phyloP scores from a whole-genome alignment of 129 eudicot species.

The Silybum marianum region DNA sequence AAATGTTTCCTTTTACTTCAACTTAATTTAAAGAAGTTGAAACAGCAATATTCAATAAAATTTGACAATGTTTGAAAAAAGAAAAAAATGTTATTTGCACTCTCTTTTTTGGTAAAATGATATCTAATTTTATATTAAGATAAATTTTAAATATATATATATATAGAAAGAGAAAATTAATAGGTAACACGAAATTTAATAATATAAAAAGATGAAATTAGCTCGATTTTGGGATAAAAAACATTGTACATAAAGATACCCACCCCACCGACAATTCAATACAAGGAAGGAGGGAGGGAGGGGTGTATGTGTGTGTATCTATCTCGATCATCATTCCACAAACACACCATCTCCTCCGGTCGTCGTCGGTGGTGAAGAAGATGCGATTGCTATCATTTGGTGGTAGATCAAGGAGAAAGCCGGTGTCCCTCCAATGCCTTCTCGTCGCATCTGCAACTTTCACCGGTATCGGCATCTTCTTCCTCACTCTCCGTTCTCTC shows the following conservation, averaged over 20 bases:
- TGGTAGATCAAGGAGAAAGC: conserved; percentile 45
- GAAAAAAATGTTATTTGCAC: no score
- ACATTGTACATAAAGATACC: neutral
- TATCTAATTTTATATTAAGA: no score
- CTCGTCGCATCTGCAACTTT: conserved; percentile 47
- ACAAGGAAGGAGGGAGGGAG: neutral
- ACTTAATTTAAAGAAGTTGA: no score
- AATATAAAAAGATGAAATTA: no score
- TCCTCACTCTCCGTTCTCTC: conserved; percentile 53
- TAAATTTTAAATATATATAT: no score
- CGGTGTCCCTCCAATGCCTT: conserved; percentile 28
- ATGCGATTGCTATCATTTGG: conserved; percentile 25
- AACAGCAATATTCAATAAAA: no score
- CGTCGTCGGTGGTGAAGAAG: conserved; percentile 25
- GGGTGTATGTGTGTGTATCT: no score
- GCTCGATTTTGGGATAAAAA: neutral
- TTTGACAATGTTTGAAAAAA: no score
- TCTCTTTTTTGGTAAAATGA: no score
- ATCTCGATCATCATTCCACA: neutral
- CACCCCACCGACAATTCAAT: neutral
- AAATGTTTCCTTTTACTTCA: no score
- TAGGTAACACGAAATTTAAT: no score
- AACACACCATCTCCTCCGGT: conserved; percentile 13
- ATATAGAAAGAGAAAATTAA: no score
- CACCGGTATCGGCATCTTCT: conserved; percentile 46